These are phyloP conservation scores for Tetradesmus obliquus DNA, from an alignment of 139 green algal genomes.

Conservation along the genomic window DNA sequence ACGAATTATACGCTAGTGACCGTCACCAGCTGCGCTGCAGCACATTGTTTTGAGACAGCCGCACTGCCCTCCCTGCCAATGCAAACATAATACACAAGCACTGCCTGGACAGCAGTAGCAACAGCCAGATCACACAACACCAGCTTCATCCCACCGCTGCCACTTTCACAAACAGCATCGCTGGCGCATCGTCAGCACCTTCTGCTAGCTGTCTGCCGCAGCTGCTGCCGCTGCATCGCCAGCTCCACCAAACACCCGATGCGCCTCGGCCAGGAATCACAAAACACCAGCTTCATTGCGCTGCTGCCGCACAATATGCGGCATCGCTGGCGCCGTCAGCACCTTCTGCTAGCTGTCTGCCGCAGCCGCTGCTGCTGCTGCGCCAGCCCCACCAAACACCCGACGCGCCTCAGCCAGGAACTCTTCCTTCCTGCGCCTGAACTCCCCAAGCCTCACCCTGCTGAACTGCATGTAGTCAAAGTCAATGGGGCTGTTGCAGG, in stretches of 20 bases:
- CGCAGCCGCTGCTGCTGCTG: background rate
- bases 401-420: slow-evolving; percentile 56
- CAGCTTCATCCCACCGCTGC: background rate
- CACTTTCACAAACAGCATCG: background rate
- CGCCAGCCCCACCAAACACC: slow-evolving; percentile 34
- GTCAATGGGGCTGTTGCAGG: slow-evolving; percentile 83
- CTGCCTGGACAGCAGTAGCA: background rate
- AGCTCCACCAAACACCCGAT: no score
- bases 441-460: slow-evolving; percentile 75
- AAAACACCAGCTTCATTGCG: no score
- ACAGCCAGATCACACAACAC: no score
- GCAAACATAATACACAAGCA: no score
- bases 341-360: background rate
- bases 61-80: no score
- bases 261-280: no score
- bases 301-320: no score
- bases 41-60: no score
- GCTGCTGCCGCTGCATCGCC: background rate
- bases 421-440: slow-evolving; percentile 68
- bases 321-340: no score
- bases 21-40: no score
- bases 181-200: background rate
- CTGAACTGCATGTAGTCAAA: slow-evolving; percentile 93
- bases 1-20: no score
- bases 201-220: background rate